These are phyloP conservation scores for Histomonas meleagridis DNA, from an alignment of 208 protist species.

Conservation along the genomic window DNA sequence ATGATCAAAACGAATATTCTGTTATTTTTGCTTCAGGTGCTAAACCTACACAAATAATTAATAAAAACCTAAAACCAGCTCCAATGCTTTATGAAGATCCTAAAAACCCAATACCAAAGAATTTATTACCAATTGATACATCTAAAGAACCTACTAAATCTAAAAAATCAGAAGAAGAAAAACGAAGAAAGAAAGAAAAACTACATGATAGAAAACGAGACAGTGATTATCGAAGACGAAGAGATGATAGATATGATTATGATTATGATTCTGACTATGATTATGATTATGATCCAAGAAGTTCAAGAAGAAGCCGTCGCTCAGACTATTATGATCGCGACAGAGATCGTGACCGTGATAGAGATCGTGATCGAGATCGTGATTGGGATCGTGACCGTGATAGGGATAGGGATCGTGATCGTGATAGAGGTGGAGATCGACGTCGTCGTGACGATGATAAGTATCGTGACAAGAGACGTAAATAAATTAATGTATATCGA, in stretches of 20 bases:
- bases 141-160: not conserved
- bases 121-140: not conserved
- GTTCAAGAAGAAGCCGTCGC: too few relatives aligned
- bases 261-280: not conserved
- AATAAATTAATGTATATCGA: too few relatives aligned
- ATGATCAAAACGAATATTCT: not conserved
- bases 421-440: too few relatives aligned
- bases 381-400: not conserved
- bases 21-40: not conserved
- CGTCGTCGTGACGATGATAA: too few relatives aligned
- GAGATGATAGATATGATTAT: not conserved
- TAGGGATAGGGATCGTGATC: not conserved
- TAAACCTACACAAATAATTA: not conserved
- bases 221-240: too few relatives aligned
- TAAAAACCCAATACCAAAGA: not conserved
- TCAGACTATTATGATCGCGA: too few relatives aligned
- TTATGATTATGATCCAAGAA: not conserved
- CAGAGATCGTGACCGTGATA: not conserved
- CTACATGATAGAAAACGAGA: not conserved
- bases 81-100: constrained; percentile 4
- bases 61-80: not conserved
- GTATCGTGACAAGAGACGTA: too few relatives aligned
- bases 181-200: not conserved
- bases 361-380: not conserved
- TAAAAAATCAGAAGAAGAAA: not conserved